phyloP scores from a whole-genome alignment of 2,329 filamentous ascomycete genomes.

The Teratosphaeria zuluensis region DNA sequence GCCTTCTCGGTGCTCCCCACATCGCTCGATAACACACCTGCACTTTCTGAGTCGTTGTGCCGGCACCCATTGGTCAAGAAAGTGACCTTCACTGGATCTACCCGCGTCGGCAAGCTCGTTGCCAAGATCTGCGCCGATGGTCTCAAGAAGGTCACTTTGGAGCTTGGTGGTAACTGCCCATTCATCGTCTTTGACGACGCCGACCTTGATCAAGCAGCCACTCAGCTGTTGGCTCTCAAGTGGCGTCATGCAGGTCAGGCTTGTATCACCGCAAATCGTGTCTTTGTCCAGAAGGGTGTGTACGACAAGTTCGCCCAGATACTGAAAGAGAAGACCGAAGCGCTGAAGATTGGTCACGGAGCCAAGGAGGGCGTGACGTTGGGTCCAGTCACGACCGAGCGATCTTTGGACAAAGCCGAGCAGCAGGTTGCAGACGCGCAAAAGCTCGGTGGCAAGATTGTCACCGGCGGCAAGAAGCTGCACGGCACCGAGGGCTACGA shows the following conservation, averaged over 20 bases:
- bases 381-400: constrained; percentile 50
- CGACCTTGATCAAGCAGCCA: constrained; percentile 47
- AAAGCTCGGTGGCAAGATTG: constrained; percentile 51
- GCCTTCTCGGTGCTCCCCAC: constrained; percentile 54
- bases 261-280: constrained; percentile 55
- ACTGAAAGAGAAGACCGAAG: constrained; percentile 42
- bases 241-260: constrained; percentile 55
- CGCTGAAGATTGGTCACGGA: constrained; percentile 54
- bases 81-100: constrained; percentile 52
- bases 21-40: constrained; percentile 45
- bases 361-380: constrained; percentile 47
- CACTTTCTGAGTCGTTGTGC: constrained; percentile 45
- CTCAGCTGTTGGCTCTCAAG: constrained; percentile 41
- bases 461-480: constrained; percentile 48
- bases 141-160: constrained; percentile 55
- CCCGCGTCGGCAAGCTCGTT: constrained; percentile 52
- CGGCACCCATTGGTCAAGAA: constrained; percentile 52
- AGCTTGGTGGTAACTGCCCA: constrained; percentile 56
- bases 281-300: constrained; percentile 55
- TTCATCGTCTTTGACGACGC: constrained; percentile 57
- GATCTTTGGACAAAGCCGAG: constrained; percentile 47
- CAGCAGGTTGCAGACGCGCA: constrained; percentile 52
- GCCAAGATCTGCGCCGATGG: constrained; percentile 50
- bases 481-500: constrained; percentile 30
- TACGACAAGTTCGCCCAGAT: constrained; percentile 51